A percentile compares a stretch with the other conserved stretches of the same genome.
Conservation (phyloP, 2,329 filamentous ascomycete genomes). For the Fusarium decemcellulare region DNA sequence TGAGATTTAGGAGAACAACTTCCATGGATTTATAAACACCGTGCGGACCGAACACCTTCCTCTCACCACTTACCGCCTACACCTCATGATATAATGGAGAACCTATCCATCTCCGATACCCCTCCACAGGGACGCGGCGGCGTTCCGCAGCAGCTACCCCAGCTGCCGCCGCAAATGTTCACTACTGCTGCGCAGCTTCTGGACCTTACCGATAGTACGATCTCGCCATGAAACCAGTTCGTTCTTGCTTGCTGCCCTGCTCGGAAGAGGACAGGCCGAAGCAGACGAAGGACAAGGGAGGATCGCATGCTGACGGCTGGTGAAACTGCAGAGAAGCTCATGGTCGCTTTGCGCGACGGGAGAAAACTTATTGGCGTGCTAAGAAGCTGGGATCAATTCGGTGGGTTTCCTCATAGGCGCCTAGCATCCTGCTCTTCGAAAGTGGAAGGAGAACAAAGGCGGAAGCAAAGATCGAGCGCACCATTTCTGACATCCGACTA, state of each 20-base stretch:
- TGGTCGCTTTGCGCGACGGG: constrained; percentile 92
- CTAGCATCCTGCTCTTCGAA: neutral
- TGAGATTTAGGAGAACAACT: constrained; percentile 29
- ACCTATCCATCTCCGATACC: constrained; percentile 65
- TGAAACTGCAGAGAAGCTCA: constrained; percentile 83
- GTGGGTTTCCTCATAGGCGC: constrained; percentile 64
- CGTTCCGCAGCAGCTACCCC: constrained; percentile 65
- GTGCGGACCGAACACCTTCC: constrained; percentile 19
- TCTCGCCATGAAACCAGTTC: constrained; percentile 29
- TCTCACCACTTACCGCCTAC: constrained; percentile 13
- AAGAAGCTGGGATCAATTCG: constrained; percentile 98
- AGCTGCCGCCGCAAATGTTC: constrained; percentile 96
- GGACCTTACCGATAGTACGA: constrained; percentile 96
- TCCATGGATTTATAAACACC: constrained; percentile 41
- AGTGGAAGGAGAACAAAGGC: neutral
- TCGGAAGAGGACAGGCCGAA: constrained; percentile 10
- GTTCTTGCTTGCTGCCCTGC: constrained; percentile 16
- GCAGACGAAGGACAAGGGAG: constrained; percentile 23
- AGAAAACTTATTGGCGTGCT: constrained; percentile 94
- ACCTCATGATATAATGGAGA: constrained; percentile 63
- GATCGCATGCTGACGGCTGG: constrained; percentile 45
- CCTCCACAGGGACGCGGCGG: constrained; percentile 58
- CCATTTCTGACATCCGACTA: constrained; percentile 54
- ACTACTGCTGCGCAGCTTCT: constrained; percentile 96
- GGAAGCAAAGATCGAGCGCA: neutral